A percentile compares a stretch with the other conserved stretches of the same genome.
These are phyloP conservation scores for Trypanosomatidae sp. DNA, from an alignment of 208 protist species.

Conservation along the genomic window DNA sequence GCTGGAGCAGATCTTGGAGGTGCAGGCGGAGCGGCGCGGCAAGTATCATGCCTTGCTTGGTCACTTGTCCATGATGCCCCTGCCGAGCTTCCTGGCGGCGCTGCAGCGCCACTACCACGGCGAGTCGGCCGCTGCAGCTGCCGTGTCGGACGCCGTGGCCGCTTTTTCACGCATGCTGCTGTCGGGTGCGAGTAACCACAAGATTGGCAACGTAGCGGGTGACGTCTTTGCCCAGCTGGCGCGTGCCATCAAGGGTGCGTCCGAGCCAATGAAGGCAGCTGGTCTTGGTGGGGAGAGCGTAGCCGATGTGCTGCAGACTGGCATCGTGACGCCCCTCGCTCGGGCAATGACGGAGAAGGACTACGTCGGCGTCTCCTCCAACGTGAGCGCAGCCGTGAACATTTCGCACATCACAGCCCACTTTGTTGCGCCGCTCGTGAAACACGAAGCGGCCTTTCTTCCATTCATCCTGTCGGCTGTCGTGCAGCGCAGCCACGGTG, in stretches of 20 bases:
- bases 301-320: constrained; percentile 26
- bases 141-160: constrained; percentile 12
- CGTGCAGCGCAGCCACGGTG: not conserved
- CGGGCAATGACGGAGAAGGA: constrained; percentile 48
- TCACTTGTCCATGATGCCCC: constrained; percentile 49
- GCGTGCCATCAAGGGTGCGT: constrained; percentile 2
- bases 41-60: constrained; percentile 88
- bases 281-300: not conserved
- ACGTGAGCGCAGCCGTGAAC: constrained; percentile 43
- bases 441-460: constrained; percentile 30
- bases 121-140: constrained; percentile 1
- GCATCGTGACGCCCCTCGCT: constrained; percentile 54
- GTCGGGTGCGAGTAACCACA: constrained; percentile 69
- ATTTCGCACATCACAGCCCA: constrained; percentile 77
- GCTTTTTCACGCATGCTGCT: constrained; percentile 60
- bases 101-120: constrained; percentile 38
- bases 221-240: constrained; percentile 72
- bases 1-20: constrained; percentile 51
- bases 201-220: constrained; percentile 77
- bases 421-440: constrained; percentile 77
- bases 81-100: constrained; percentile 41
- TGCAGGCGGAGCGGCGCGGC: constrained; percentile 71
- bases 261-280: not conserved
- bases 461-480: constrained; percentile 24
- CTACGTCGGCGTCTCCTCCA: constrained; percentile 41